These are phyloP conservation scores for Microcyclosporella mali DNA, from an alignment of 2,329 filamentous ascomycete species.

Conservation along the genomic window DNA sequence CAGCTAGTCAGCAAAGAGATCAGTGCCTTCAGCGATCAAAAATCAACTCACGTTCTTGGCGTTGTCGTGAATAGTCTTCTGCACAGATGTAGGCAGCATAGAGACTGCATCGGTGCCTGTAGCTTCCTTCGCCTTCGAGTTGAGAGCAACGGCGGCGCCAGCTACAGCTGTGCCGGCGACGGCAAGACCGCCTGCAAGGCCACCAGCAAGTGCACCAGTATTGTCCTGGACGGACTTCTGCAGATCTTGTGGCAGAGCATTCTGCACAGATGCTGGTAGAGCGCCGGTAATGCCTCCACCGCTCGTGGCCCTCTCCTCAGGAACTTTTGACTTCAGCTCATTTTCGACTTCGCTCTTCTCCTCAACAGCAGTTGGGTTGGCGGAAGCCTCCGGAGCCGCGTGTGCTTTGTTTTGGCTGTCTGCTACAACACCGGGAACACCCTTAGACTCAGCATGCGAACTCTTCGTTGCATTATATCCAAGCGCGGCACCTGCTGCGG, in stretches of 20 bases:
- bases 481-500: slow-evolving; percentile 26
- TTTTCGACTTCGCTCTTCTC: slow-evolving; percentile 67
- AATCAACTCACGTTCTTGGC: slow-evolving; percentile 8
- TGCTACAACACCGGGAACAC: slow-evolving; percentile 58
- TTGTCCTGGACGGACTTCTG: no score
- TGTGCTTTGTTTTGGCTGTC: slow-evolving; percentile 65
- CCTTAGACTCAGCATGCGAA: slow-evolving; percentile 33
- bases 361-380: slow-evolving; percentile 56
- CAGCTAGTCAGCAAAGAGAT: no score
- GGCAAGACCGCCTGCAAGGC: neutral
- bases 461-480: no score
- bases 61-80: slow-evolving; percentile 39
- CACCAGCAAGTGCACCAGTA: no score
- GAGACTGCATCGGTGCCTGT: slow-evolving; percentile 47
- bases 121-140: slow-evolving; percentile 35
- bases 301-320: slow-evolving; percentile 27
- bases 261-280: no score
- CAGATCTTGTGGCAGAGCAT: no score
- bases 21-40: no score
- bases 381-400: slow-evolving; percentile 58
- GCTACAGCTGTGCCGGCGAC: neutral
- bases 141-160: slow-evolving; percentile 31
- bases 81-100: slow-evolving; percentile 33
- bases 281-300: no score
- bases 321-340: slow-evolving; percentile 63